These are phyloP conservation scores for Podospora tetraspora DNA, from an alignment of 495 filamentous ascomycete species.

Conservation along the genomic window DNA sequence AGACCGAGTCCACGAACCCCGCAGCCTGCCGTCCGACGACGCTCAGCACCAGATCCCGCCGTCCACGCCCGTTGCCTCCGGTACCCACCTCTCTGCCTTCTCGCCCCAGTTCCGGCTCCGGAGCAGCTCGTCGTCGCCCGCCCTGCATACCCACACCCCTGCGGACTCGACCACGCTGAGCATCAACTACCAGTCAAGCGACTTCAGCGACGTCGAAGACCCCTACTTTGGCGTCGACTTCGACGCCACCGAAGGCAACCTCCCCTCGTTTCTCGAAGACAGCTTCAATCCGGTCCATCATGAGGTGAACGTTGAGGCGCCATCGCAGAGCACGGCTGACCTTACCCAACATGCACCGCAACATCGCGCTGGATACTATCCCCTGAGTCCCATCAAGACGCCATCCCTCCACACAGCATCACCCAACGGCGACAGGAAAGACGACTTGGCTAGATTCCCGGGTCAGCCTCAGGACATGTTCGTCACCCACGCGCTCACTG, in stretches of 20 bases:
- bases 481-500: constrained; percentile 21
- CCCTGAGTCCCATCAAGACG: constrained; percentile 34
- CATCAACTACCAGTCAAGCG: constrained; percentile 38
- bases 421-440: constrained; percentile 21
- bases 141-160: constrained; percentile 35
- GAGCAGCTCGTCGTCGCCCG: constrained; percentile 39
- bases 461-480: constrained; percentile 12
- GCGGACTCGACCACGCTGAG: constrained; percentile 40
- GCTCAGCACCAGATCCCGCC: constrained; percentile 17
- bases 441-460: constrained; percentile 16
- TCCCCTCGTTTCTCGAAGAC: constrained; percentile 35
- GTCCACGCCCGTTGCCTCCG: constrained; percentile 19
- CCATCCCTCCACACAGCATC: constrained; percentile 29
- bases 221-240: constrained; percentile 40
- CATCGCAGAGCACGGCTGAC: constrained; percentile 11
- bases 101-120: constrained; percentile 32
- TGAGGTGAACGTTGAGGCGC: constrained; percentile 7
- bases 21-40: constrained; percentile 21
- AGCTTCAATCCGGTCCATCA: constrained; percentile 11
- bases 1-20: constrained; percentile 26
- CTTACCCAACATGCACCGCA: constrained; percentile 13
- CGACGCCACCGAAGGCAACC: constrained; percentile 24
- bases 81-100: constrained; percentile 36
- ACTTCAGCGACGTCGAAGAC: constrained; percentile 40
- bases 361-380: constrained; percentile 18